Conservation (phyloP, 2,329 filamentous ascomycete genomes). For the Septoria linicola region DNA sequence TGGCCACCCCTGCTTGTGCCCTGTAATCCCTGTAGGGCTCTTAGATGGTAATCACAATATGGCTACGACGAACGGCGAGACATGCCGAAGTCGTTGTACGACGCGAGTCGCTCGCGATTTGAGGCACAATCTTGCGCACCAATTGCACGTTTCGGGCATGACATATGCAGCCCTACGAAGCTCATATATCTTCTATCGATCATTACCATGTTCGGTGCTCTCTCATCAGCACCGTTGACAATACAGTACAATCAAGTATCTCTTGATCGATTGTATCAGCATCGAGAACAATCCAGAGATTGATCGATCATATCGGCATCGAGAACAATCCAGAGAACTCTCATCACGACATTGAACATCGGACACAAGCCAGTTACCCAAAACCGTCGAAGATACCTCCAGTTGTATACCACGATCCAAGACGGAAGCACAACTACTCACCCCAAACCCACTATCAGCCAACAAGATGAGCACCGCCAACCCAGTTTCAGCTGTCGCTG, state of each 20-base stretch:
- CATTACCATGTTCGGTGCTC: not conserved
- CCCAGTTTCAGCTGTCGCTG: not conserved
- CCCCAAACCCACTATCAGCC: not conserved
- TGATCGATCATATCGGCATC: not conserved
- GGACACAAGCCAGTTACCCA: too few species aligned
- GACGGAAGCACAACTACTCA: slow-evolving; percentile 7
- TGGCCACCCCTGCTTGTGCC: slow-evolving; percentile 4
- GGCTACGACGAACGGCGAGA: not conserved
- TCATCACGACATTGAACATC: too few species aligned
- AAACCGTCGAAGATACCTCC: not conserved
- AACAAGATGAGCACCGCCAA: slow-evolving; percentile 6
- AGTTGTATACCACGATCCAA: not conserved
- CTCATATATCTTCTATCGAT: slow-evolving; percentile 2
- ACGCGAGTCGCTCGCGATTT: not conserved
- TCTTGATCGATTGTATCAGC: not conserved
- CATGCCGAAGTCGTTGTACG: slow-evolving; percentile 6
- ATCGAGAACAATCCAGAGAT: not conserved
- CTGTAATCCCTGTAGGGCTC: slow-evolving; percentile 6
- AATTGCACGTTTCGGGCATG: not conserved
- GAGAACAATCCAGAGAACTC: too few species aligned
- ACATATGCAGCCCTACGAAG: not conserved
- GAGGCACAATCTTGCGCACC: not conserved
- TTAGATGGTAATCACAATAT: not conserved
- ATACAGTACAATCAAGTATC: slow-evolving; percentile 2
- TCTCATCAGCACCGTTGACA: not conserved